Evolutionary conservation across 2,329 filamentous ascomycete species (phyloP).

Genomic region (Xylariaceae sp.): DNA sequence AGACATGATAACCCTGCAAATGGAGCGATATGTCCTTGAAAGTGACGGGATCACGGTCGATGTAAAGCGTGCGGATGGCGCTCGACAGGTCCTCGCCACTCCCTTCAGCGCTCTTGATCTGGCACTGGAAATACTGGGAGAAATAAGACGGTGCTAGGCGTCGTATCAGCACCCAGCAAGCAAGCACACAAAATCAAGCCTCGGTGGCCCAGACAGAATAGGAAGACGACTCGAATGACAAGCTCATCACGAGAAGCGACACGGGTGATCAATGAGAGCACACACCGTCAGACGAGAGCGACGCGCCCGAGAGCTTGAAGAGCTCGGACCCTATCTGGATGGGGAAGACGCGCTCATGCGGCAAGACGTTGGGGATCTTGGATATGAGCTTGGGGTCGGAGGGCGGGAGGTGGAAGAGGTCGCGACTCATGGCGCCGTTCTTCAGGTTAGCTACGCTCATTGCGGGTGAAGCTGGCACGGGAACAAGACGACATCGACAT

Average conservation of each 20-base stretch:
- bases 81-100: conserved; percentile 43
- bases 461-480: conserved; percentile 10
- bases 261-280: conserved; percentile 10
- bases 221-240: conserved; percentile 3
- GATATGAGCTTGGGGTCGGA: conserved; percentile 28
- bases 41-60: conserved; percentile 84
- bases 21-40: conserved; percentile 87
- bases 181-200: too few relatives aligned
- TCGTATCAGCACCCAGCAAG: conserved; percentile 18
- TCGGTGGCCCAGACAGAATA: background rate
- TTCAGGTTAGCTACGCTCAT: conserved; percentile 23
- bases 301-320: conserved; percentile 67
- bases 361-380: conserved; percentile 51
- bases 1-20: conserved; percentile 84
- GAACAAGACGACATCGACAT: conserved; percentile 17
- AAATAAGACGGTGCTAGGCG: conserved; percentile 83
- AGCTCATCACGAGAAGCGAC: too few relatives aligned
- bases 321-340: conserved; percentile 67
- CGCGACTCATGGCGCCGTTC: conserved; percentile 21
- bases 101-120: conserved; percentile 58
- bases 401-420: conserved; percentile 20
- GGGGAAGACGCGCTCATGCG: conserved; percentile 65
- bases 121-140: conserved; percentile 84
- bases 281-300: conserved; percentile 65
- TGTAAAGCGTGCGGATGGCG: conserved; percentile 75